Evolutionary conservation across 1,139 yeast genomes (phyloP).

Genomic region (Magnusiomyces paraingens): DNA sequence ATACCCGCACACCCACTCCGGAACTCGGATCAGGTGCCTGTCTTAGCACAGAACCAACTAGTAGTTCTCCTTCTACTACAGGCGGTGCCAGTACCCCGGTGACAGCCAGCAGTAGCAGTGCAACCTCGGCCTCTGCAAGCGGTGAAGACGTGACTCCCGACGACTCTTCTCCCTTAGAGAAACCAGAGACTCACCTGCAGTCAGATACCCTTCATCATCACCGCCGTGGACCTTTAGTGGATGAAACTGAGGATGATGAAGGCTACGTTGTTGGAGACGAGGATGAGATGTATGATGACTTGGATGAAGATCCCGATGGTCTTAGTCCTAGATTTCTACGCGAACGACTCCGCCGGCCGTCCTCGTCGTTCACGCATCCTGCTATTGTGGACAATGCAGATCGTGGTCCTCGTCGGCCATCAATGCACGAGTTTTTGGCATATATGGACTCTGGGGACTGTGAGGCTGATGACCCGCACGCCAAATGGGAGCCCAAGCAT

Average conservation of each 20-base stretch:
- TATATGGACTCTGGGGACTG: neutral
- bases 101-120: neutral
- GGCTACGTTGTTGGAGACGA: neutral
- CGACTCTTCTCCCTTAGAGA: too few species aligned
- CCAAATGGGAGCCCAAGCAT: conserved; percentile 28
- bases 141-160: too few species aligned
- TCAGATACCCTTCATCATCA: neutral
- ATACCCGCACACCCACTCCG: too few species aligned
- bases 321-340: too few species aligned
- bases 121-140: neutral
- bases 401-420: neutral
- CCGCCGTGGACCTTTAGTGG: neutral
- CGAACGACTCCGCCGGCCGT: too few species aligned
- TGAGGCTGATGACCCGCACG: neutral
- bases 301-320: too few species aligned
- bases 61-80: neutral
- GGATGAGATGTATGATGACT: too few species aligned
- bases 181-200: too few species aligned
- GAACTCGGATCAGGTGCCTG: too few species aligned
- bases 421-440: neutral
- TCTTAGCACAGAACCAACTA: too few species aligned
- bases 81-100: neutral
- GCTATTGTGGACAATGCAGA: neutral
- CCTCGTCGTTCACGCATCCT: too few species aligned
- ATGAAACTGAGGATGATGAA: neutral